Evolutionary conservation across 495 filamentous ascomycete species (phyloP).

Genomic region (Aspergillus affinis): DNA sequence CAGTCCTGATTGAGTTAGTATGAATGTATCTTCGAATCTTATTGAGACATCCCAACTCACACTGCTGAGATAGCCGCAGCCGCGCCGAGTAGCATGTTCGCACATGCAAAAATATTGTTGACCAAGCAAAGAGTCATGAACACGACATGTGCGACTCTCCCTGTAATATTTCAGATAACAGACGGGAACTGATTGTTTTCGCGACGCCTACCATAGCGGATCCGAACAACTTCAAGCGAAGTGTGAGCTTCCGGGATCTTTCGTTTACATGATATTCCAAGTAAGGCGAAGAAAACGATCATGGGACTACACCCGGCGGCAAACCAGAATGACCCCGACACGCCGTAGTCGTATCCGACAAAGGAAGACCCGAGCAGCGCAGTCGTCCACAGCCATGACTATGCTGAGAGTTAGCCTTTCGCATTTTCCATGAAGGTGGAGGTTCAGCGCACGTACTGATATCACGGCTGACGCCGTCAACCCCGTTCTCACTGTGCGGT

Average conservation of each 20-base stretch:
- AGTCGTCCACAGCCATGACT: slow-evolving; percentile 40
- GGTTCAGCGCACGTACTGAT: slow-evolving; percentile 25
- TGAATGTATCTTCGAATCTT: too few species aligned
- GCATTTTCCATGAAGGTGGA: neutral
- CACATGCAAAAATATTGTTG: slow-evolving; percentile 45
- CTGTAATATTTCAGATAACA: slow-evolving; percentile 3
- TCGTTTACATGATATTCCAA: slow-evolving; percentile 48
- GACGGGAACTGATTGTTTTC: neutral
- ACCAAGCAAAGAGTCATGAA: slow-evolving; percentile 44
- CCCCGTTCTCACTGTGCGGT: slow-evolving; percentile 38
- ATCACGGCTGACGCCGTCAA: slow-evolving; percentile 41
- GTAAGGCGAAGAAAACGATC: slow-evolving; percentile 47
- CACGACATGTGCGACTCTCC: slow-evolving; percentile 37
- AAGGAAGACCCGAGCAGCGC: slow-evolving; percentile 33
- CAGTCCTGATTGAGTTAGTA: slow-evolving; percentile 28
- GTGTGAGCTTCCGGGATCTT: slow-evolving; percentile 48
- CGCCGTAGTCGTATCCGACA: slow-evolving; percentile 36
- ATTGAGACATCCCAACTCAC: slow-evolving; percentile 18
- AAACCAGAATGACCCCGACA: slow-evolving; percentile 44
- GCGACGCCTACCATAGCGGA: slow-evolving; percentile 20
- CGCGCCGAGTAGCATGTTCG: slow-evolving; percentile 46
- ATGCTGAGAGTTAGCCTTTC: neutral
- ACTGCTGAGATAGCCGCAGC: slow-evolving; percentile 37
- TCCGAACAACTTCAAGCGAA: slow-evolving; percentile 8
- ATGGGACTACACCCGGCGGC: slow-evolving; percentile 45